Evolutionary conservation across 2,329 filamentous ascomycete genomes (phyloP).

Genomic region (Hymenoscyphus scutula): DNA sequence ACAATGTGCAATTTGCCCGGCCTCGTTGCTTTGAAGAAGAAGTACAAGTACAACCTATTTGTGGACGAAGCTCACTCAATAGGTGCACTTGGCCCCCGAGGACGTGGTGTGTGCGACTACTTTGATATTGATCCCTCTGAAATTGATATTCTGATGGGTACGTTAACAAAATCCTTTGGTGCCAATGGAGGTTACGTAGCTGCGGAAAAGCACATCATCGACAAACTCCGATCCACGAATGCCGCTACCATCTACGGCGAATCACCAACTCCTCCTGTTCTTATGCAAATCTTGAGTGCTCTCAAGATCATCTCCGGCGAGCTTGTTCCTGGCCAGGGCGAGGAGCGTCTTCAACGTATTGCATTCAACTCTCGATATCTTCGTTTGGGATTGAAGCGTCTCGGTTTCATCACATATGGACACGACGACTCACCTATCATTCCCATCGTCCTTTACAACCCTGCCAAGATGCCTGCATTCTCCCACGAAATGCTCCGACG

Average conservation of each 20-base stretch:
- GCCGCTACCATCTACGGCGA: constrained; percentile 86
- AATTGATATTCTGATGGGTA: constrained; percentile 97
- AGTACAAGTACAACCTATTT: constrained; percentile 96
- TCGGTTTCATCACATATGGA: constrained; percentile 94
- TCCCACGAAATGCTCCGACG: constrained; percentile 98
- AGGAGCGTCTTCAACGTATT: constrained; percentile 91
- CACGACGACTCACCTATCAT: constrained; percentile 98
- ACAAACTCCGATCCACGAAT: constrained; percentile 84
- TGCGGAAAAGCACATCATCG: constrained; percentile 84
- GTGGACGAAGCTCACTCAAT: constrained; percentile 96
- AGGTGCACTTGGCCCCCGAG: constrained; percentile 83
- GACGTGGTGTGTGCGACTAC: constrained; percentile 95
- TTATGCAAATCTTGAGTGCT: constrained; percentile 86
- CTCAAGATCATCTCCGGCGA: constrained; percentile 89
- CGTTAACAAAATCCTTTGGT: constrained; percentile 95
- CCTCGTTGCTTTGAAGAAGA: constrained; percentile 80
- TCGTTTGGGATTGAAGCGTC: constrained; percentile 92
- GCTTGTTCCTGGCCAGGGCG: constrained; percentile 82
- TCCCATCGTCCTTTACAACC: constrained; percentile 90
- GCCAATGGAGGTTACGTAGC: constrained; percentile 96
- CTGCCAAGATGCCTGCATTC: constrained; percentile 98
- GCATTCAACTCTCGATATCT: constrained; percentile 98
- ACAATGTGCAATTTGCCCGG: constrained; percentile 98
- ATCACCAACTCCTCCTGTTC: constrained; percentile 79
- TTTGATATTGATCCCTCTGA: constrained; percentile 86